Base-by-base conservation (phyloP, 148 eudicot species). In the Nepenthes gracilis region DNA sequence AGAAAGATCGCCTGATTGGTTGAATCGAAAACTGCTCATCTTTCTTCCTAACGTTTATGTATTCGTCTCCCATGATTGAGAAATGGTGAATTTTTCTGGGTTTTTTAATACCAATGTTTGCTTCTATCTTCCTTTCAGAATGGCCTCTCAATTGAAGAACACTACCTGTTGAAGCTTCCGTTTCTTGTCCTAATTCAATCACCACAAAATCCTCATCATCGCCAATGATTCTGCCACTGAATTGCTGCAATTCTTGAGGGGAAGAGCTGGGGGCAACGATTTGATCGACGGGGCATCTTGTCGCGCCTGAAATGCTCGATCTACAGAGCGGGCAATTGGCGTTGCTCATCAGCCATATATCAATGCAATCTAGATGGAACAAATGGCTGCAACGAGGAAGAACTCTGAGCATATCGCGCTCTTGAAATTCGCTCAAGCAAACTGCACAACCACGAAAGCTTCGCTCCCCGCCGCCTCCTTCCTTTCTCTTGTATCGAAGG, bases 321-420 rank as follows among this genome's bases (percentile, higher is more conserved):
- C 97, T 75, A 57, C 97, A 90, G 35, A 90, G 81, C 6, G 97
- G 97, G 63, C 97, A 90, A 59, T 83, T 90, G 14, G 88, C 82
- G 47, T 86, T 90, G 72, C 61, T 82, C 36, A 84, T 66, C 1
- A 90, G 82, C 97, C 97, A 90, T 12, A 90, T 61, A 55, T 90
- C 97, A 54, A 90, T 86, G 72, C 97, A 90, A 56, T 90, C 97
- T 3, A 86, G 65, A 38, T 90, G 97, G 64, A 86, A 90, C 2
- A 66, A 77, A 48, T 90, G 97, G 53, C 74, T 74, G 35, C 97
- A 86, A 40, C 70, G 77, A 0, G 97, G 97, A 0, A 90, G 74
- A 51, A 84, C 69, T 58, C 87, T 65, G 1, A 90, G 65, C 64
- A 75, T 68, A 7, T 86, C 97, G 7, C 64, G 75, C 12, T 84